Base-by-base conservation (phyloP, 2,329 filamentous ascomycete genomes). In the Neocatenulostroma microsporum region DNA sequence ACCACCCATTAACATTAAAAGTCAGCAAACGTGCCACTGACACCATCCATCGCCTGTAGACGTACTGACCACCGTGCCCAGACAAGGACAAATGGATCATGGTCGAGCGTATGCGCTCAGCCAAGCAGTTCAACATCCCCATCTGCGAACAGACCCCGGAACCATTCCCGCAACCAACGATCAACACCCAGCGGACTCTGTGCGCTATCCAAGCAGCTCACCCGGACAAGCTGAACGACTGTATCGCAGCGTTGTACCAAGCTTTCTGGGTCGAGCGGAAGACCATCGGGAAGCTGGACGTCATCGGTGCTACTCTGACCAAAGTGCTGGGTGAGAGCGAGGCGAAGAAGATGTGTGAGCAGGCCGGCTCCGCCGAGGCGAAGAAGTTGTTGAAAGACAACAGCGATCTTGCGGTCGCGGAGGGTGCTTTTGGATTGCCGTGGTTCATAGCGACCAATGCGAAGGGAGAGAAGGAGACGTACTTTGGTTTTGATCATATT, bases 401-500 rank as follows among this genome's bases (percentile, higher is more conserved):
- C 40, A 76, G 72, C 1, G 63, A 74, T 11, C 45, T 53, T 34
- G 70, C 73, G 1, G 61, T 78, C 17, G 56, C 59, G 17, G 62
- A 68, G 17, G 76, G 73, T 1, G 72, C 72, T 1, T 80, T 80
- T 61, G 76, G 76, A 2, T 49, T 79, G 36, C 76, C 76, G 2
- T 80, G 72, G 69, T 73, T 76, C 49, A 57, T 64, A 35, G 75
- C 72, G 36, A 73, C 67, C 32, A 74, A 78, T 53, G 34, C 54
- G 5, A 58, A 70, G 34, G 74, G 74, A 0, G 56, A 70, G 49
- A 73, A 54, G 24, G 72, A 78, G 44, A 57, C 57, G 1, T 78
- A 72, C 47, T 80, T 73, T 70, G 76, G 76, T 0, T 67, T 79
- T 11, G 75, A 79, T 60, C 73, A 77, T 55, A 45, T 80, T 28